Conservation (phyloP, 257 asterid species). For the Gentiana macrophylla region DNA sequence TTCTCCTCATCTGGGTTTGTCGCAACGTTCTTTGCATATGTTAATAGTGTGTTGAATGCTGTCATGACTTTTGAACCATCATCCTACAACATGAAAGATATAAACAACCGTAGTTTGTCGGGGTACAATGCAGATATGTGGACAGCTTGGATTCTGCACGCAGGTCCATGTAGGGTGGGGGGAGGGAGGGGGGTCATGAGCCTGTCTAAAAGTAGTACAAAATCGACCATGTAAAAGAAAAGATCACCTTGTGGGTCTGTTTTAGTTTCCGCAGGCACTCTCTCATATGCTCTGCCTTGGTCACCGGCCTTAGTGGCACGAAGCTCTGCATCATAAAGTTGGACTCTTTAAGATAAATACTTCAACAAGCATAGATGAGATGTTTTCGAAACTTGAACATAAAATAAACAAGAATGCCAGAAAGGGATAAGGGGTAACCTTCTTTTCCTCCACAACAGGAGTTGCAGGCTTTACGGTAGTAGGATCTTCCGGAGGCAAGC, state of each 20-base stretch:
- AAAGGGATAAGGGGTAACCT: conserved; percentile 29
- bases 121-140: background rate
- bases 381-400: conserved; percentile 4
- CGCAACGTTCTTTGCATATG: conserved; percentile 83
- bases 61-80: conserved; percentile 87
- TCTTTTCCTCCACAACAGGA: conserved; percentile 82
- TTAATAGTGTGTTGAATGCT: conserved; percentile 84
- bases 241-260: conserved; percentile 72
- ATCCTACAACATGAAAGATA: conserved; percentile 35
- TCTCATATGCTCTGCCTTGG: conserved; percentile 90
- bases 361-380: conserved; percentile 7
- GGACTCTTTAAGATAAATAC: conserved; percentile 9
- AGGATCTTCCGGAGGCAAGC: conserved; percentile 81
- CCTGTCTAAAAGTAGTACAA: background rate
- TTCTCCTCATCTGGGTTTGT: conserved; percentile 88
- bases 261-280: conserved; percentile 85
- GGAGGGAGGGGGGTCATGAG: too few species aligned
- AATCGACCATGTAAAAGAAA: background rate
- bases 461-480: conserved; percentile 50
- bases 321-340: conserved; percentile 46
- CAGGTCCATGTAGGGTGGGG: too few species aligned
- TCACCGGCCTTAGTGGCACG: conserved; percentile 82
- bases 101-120: conserved; percentile 5
- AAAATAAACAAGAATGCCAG: conserved; percentile 3
- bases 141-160: too few species aligned